These are phyloP conservation scores for Nadsonia fulvescens DNA, from an alignment of 805 yeast genomes.

Conservation along the genomic window DNA sequence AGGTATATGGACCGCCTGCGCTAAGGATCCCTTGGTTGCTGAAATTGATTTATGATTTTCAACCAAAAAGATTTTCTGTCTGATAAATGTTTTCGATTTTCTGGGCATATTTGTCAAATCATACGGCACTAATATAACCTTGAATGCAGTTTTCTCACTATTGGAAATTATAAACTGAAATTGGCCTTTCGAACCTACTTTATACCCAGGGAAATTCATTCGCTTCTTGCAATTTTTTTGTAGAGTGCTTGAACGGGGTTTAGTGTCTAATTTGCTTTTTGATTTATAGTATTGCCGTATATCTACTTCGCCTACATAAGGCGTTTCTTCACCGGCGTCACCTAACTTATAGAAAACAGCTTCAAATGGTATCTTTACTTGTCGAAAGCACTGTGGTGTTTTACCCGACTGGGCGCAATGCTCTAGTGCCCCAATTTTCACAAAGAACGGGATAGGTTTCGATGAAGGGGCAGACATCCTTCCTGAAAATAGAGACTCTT, in stretches of 20 bases:
- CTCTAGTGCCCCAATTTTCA: constrained; percentile 16
- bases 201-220: constrained; percentile 13
- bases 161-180: constrained; percentile 17
- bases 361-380: constrained; percentile 12
- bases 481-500: constrained; percentile 16
- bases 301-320: constrained; percentile 14
- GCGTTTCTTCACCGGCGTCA: constrained; percentile 8
- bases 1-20: constrained; percentile 18
- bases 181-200: constrained; percentile 17
- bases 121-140: constrained; percentile 16
- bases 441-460: constrained; percentile 11
- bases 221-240: not conserved
- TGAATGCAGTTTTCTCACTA: constrained; percentile 15
- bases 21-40: too few species aligned
- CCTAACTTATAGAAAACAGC: constrained; percentile 15
- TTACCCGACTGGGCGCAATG: constrained; percentile 10
- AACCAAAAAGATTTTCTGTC: constrained; percentile 13
- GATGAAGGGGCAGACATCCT: constrained; percentile 16
- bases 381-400: constrained; percentile 13
- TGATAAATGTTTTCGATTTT: constrained; percentile 15
- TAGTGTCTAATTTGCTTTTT: too few species aligned
- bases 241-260: constrained; percentile 1
- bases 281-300: constrained; percentile 4
- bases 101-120: constrained; percentile 15
- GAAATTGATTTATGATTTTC: constrained; percentile 6